Percentiles rank a stretch among this genome's conserved stretches.
phyloP scores from a whole-genome alignment of 2,329 filamentous ascomycete genomes.

The Boeremia exigua region DNA sequence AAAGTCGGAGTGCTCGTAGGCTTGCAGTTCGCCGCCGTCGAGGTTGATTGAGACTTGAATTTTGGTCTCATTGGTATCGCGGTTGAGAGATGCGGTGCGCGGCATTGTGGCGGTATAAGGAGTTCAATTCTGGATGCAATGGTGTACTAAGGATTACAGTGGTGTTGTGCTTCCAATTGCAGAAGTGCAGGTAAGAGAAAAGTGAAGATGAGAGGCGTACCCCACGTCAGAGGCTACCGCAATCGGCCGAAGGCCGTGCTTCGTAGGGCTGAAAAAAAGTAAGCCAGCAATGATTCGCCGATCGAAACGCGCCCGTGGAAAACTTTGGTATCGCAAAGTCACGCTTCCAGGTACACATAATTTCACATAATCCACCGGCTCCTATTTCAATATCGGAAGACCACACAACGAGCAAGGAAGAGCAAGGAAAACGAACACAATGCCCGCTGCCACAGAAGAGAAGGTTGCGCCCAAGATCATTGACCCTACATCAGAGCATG shows the following conservation, averaged over 20 bases:
- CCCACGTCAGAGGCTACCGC: conserved; percentile 27
- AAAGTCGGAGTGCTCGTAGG: conserved; percentile 55
- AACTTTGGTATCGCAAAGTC: conserved; percentile 36
- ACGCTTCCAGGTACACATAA: conserved; percentile 16
- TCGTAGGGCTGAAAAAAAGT: conserved; percentile 38
- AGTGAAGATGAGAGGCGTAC: conserved; percentile 22
- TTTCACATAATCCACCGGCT: not conserved
- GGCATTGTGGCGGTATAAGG: conserved; percentile 33
- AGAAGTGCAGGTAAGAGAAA: conserved; percentile 20
- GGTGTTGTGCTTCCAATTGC: conserved; percentile 8
- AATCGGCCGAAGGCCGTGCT: conserved; percentile 25
- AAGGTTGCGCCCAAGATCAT: conserved; percentile 26
- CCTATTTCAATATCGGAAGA: not conserved
- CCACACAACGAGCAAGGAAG: not conserved
- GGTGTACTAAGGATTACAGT: not conserved
- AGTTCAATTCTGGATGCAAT: not conserved
- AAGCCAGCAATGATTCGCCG: conserved; percentile 31
- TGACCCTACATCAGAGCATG: conserved; percentile 32
- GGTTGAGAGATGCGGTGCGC: conserved; percentile 79
- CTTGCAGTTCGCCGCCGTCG: conserved; percentile 75
- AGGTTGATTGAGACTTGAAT: conserved; percentile 92
- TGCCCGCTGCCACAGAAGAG: conserved; percentile 32
- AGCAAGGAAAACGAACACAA: conserved; percentile 18
- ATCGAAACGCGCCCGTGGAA: conserved; percentile 28
- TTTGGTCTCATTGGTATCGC: conserved; percentile 97